Evolutionary conservation across 345 rosid species (phyloP).

Genomic region (Raphanus sativus): DNA sequence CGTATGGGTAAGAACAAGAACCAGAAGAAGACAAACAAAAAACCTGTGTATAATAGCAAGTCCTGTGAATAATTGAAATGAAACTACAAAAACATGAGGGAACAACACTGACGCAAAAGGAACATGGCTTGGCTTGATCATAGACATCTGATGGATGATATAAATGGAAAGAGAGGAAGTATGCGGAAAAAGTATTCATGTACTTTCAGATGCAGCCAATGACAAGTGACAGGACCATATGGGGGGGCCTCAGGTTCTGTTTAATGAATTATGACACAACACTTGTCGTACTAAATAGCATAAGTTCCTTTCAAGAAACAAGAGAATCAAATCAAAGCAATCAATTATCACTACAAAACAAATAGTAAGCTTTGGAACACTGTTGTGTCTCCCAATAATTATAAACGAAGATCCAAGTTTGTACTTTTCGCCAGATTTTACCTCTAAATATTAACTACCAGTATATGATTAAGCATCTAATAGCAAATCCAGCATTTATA

Average conservation of each 20-base stretch:
- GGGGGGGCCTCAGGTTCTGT: constrained; percentile 43
- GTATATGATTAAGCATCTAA: background rate
- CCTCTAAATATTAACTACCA: background rate
- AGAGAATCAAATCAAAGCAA: constrained; percentile 29
- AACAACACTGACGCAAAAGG: constrained; percentile 38
- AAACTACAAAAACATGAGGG: constrained; percentile 31
- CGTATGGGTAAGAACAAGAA: constrained; percentile 20
- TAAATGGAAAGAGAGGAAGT: constrained; percentile 25
- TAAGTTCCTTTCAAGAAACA: constrained; percentile 24
- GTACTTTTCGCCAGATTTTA: background rate
- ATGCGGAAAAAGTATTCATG: constrained; percentile 27
- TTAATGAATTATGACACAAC: constrained; percentile 4
- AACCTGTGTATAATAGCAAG: constrained; percentile 14
- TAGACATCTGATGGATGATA: constrained; percentile 29
- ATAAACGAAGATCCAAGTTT: constrained; percentile 8
- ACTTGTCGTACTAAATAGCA: constrained; percentile 37
- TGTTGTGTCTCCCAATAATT: constrained; percentile 27
- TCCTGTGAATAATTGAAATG: constrained; percentile 24
- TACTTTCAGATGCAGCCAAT: constrained; percentile 26
- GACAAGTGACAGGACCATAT: constrained; percentile 35
- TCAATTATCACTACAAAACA: constrained; percentile 29
- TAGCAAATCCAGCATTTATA: background rate
- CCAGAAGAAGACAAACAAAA: constrained; percentile 20
- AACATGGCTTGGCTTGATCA: constrained; percentile 39
- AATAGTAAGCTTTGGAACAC: constrained; percentile 23